A percentile compares a stretch with the other conserved stretches of the same genome.
Conservation (phyloP, 2,329 filamentous ascomycete genomes). For the Orbilia blumenaviensis region DNA sequence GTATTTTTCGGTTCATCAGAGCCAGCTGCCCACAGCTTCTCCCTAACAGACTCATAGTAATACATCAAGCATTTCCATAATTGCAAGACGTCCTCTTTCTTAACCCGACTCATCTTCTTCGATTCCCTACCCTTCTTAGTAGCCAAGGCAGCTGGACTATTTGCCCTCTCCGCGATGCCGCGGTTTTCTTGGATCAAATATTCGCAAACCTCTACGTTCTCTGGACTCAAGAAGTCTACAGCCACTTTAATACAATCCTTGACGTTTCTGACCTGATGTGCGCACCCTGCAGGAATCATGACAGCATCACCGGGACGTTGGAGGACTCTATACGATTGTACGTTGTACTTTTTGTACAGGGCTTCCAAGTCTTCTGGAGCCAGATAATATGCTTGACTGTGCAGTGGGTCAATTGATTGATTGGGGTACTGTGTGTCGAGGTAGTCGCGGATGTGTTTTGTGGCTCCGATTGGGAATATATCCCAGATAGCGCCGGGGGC, state of each 20-base stretch:
- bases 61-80: conserved; percentile 57
- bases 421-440: conserved; percentile 53
- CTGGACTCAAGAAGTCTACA: conserved; percentile 58
- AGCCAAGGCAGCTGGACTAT: conserved; percentile 15
- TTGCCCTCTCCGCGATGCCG: conserved; percentile 41
- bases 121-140: conserved; percentile 35
- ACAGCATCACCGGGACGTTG: conserved; percentile 58
- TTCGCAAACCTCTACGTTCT: conserved; percentile 56
- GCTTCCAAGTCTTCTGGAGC: conserved; percentile 55
- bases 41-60: conserved; percentile 41
- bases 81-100: conserved; percentile 58
- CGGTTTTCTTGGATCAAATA: conserved; percentile 56
- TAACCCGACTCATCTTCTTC: conserved; percentile 42
- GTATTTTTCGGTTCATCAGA: neutral
- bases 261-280: conserved; percentile 58
- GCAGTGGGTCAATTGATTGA: conserved; percentile 56
- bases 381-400: conserved; percentile 58
- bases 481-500: conserved; percentile 58
- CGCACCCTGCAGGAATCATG: conserved; percentile 58
- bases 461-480: conserved; percentile 57
- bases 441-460: conserved; percentile 54
- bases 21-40: conserved; percentile 11
- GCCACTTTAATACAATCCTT: conserved; percentile 58
- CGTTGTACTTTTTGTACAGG: conserved; percentile 43
- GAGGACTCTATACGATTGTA: conserved; percentile 56